phyloP scores from a whole-genome alignment of 495 filamentous ascomycete genomes.

The Hyphodiscus hymeniophilus region DNA sequence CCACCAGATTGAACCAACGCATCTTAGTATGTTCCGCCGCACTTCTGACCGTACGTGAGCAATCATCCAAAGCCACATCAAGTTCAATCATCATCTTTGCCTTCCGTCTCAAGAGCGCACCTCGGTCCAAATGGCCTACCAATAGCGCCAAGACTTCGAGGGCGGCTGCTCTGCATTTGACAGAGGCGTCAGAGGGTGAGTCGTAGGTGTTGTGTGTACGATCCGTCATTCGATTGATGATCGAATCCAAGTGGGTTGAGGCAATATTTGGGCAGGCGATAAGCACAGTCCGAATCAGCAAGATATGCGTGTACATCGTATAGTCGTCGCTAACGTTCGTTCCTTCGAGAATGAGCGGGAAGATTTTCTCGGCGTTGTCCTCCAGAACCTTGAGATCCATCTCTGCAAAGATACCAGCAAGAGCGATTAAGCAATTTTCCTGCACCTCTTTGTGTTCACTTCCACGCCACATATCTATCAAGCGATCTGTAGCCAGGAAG shows the following conservation, averaged over 20 bases:
- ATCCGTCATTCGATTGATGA: constrained; percentile 17
- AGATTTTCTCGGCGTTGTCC: neutral
- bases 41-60: constrained; percentile 1
- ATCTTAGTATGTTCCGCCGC: constrained; percentile 7
- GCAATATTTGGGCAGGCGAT: neutral
- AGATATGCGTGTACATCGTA: constrained; percentile 12
- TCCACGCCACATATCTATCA: constrained; percentile 1
- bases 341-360: constrained; percentile 14
- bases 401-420: constrained; percentile 14
- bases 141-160: constrained; percentile 13
- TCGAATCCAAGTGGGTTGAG: constrained; percentile 11
- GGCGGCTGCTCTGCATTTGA: constrained; percentile 10
- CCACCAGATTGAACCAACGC: constrained; percentile 12
- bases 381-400: constrained; percentile 1
- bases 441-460: neutral
- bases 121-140: neutral
- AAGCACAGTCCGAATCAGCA: constrained; percentile 4
- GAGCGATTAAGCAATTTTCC: constrained; percentile 17
- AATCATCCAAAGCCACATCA: constrained; percentile 8
- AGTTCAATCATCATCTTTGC: constrained; percentile 6
- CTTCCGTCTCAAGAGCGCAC: neutral
- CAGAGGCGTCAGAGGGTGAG: constrained; percentile 9
- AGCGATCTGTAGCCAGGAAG: neutral
- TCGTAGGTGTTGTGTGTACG: constrained; percentile 14
- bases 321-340: constrained; percentile 11